Evolutionary conservation across 1,284 basidiomycete species (phyloP).

Genomic region (Microbotryum lychnidis-dioicae): DNA sequence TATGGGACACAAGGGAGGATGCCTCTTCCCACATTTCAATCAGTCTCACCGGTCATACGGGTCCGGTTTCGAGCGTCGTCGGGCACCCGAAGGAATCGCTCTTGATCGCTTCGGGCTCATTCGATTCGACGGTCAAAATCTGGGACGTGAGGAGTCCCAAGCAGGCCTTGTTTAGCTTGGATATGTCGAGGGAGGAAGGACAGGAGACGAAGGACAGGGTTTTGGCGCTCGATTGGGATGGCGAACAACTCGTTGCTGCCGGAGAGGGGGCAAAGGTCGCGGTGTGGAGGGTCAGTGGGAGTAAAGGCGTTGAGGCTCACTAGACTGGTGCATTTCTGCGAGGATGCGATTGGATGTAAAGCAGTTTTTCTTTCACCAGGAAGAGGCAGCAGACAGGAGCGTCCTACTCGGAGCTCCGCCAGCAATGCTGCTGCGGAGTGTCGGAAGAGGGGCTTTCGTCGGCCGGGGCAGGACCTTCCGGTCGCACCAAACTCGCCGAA

Average conservation of each 20-base stretch:
- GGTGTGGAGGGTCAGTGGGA: constrained; percentile 21
- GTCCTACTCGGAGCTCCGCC: too few relatives aligned
- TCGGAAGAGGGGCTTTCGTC: too few relatives aligned
- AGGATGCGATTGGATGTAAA: too few relatives aligned
- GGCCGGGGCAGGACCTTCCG: too few relatives aligned
- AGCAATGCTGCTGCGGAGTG: too few relatives aligned
- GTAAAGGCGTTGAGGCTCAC: too few relatives aligned
- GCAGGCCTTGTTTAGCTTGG: constrained; percentile 51
- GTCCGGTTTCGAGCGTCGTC: constrained; percentile 64
- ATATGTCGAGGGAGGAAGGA: constrained; percentile 30
- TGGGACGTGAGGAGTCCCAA: constrained; percentile 68
- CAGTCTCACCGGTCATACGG: constrained; percentile 55
- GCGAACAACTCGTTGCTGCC: constrained; percentile 62
- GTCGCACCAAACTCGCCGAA: too few relatives aligned
- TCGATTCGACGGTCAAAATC: constrained; percentile 70
- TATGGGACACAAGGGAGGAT: constrained; percentile 47
- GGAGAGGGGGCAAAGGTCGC: constrained; percentile 54
- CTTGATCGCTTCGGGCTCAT: constrained; percentile 69
- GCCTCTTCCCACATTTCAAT: constrained; percentile 45
- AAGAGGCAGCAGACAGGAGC: too few relatives aligned
- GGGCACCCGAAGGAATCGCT: constrained; percentile 53
- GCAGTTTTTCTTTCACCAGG: too few relatives aligned
- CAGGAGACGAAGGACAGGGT: constrained; percentile 32
- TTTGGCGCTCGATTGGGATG: constrained; percentile 62
- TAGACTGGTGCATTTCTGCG: too few relatives aligned